Conservation (phyloP, 2,329 filamentous ascomycete species). For the Dendryphion nanum region DNA sequence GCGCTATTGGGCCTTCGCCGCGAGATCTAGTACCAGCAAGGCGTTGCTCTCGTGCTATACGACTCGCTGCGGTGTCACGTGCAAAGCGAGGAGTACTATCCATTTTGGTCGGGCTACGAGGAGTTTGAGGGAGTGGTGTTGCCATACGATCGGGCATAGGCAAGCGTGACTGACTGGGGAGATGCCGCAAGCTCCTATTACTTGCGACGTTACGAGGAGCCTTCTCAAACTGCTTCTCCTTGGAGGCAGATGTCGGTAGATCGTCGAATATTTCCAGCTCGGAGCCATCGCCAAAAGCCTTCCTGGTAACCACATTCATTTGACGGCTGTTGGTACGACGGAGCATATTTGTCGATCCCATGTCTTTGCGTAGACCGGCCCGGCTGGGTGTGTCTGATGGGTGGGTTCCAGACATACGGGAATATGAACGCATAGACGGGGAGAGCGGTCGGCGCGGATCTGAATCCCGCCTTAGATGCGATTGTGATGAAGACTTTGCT, state of each 20-base stretch:
- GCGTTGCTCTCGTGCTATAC: slow-evolving; percentile 63
- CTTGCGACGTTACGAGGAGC: slow-evolving; percentile 69
- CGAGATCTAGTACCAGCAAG: slow-evolving; percentile 47
- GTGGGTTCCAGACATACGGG: slow-evolving; percentile 48
- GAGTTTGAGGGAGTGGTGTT: slow-evolving; percentile 51
- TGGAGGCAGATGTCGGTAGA: slow-evolving; percentile 78
- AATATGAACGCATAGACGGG: slow-evolving; percentile 46
- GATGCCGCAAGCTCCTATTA: slow-evolving; percentile 60
- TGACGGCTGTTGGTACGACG: slow-evolving; percentile 45
- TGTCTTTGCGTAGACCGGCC: slow-evolving; percentile 40
- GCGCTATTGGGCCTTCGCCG: slow-evolving; percentile 50
- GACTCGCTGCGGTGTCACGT: slow-evolving; percentile 64
- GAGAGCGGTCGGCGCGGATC: slow-evolving; percentile 58
- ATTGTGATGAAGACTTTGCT: slow-evolving; percentile 66
- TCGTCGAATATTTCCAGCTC: slow-evolving; percentile 95
- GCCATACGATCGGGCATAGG: slow-evolving; percentile 45
- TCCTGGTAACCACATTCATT: slow-evolving; percentile 15
- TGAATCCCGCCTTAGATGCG: slow-evolving; percentile 79
- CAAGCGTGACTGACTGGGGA: slow-evolving; percentile 46
- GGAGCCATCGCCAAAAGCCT: slow-evolving; percentile 78
- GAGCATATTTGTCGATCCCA: slow-evolving; percentile 51
- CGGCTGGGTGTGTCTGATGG: slow-evolving; percentile 52
- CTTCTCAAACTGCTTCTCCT: slow-evolving; percentile 80
- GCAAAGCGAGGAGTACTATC: slow-evolving; percentile 62
- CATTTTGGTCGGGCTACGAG: slow-evolving; percentile 54